Evolutionary conservation across 768 basidiomycete genomes (phyloP).

Genomic region (Mycena leptocephala): DNA sequence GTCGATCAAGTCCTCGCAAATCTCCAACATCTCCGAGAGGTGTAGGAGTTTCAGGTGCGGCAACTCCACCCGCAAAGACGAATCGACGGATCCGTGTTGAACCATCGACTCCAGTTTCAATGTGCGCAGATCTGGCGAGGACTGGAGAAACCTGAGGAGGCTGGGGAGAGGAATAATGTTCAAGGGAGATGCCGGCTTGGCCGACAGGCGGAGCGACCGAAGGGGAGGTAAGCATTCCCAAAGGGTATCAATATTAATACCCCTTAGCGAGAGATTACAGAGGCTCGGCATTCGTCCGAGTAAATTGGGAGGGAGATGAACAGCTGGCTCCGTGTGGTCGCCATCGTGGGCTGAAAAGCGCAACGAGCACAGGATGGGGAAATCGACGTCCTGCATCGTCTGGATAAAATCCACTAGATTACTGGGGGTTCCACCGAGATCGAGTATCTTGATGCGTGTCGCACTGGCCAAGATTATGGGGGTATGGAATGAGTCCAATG

Average conservation of each 20-base stretch:
- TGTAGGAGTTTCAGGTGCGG: conserved; percentile 7
- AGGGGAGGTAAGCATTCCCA: conserved; percentile 9
- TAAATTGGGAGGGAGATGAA: conserved; percentile 2
- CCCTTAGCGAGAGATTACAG: conserved; percentile 5
- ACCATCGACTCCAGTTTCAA: conserved; percentile 3
- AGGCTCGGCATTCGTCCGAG: conserved; percentile 10
- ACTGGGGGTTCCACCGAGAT: conserved; percentile 6
- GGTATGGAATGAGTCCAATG: neutral
- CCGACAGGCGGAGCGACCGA: conserved; percentile 7
- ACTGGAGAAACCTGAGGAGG: conserved; percentile 2
- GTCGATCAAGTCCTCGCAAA: conserved; percentile 10
- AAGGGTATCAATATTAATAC: conserved; percentile 1
- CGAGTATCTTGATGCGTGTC: conserved; percentile 5
- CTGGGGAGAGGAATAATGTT: conserved; percentile 3
- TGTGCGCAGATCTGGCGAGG: conserved; percentile 8
- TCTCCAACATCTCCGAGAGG: neutral
- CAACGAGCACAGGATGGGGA: conserved; percentile 4
- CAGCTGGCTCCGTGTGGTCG: neutral
- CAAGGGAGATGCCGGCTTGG: conserved; percentile 1
- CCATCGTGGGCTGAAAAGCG: neutral
- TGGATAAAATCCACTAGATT: neutral
- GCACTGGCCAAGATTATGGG: conserved; percentile 2
- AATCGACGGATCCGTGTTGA: conserved; percentile 2
- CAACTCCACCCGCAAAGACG: neutral
- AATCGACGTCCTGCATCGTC: conserved; percentile 7